Base-by-base conservation (phyloP, 2,329 filamentous ascomycete genomes). In the Epichloe gansuensis region DNA sequence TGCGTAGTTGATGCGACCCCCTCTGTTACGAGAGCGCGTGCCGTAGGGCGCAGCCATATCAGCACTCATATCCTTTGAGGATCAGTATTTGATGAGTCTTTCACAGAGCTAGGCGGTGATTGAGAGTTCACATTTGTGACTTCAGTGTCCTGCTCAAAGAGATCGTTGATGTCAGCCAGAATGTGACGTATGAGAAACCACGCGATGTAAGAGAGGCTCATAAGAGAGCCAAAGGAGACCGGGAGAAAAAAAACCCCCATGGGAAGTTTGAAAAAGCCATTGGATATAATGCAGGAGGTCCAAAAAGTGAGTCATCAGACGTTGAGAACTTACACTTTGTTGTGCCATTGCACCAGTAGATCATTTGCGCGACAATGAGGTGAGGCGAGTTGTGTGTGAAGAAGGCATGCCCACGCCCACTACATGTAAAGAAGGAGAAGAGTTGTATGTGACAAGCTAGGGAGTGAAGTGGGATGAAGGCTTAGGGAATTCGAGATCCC, bases 1-100 rank as follows among this genome's bases (percentile, higher is more conserved):
- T 49, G 93, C 91, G 69, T 98, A 98, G 70, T 98, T 98, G 59
- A 86, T 83, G 60, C 93, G 86, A 62, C 86, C 86, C 54, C 81
- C 84, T 63, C 91, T 85, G 70, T 95, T 95, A 67, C 93, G 86
- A 61, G 91, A 96, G 62, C 91, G 86, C 66, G 93, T 98, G 63
- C 91, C 91, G 70, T 98, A 96, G 47, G 82, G 83, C 60, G 82
- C 83, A 49, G 85, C 74, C 54, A 65, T 72, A 58, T 78, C 76
- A 60, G 72, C 65, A 58, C 71, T 70, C 58, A 65, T 67, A 55
- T 81, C 78, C 64, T 76, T 80, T 54, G 69, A 65, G 68, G 63
- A 57, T 75, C 75, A 52, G 74, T 72, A 54, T 69, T 71, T 54
- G 71, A 69, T 54, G 76, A 71, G 59, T 74, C 75, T 51, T 68